Conservation (phyloP, 345 rosid genomes). For the Laguncularia racemosa region DNA sequence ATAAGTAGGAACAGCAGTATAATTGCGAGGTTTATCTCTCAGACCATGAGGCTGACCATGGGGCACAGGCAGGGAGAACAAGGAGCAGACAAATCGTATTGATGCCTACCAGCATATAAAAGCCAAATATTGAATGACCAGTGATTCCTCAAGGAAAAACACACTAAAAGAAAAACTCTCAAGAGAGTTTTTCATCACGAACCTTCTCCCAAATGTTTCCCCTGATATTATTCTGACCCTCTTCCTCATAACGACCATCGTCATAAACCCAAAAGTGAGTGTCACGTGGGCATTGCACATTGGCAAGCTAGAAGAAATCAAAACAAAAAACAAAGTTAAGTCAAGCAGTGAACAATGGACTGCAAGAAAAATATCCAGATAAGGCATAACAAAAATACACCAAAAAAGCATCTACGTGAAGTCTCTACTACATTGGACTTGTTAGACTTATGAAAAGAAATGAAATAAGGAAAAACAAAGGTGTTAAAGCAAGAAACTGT, state of each 20-base stretch:
- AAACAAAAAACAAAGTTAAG: constrained; percentile 5
- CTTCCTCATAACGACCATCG: constrained; percentile 83
- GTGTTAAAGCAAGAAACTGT: not conserved
- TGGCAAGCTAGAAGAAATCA: constrained; percentile 44
- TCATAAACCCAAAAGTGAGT: constrained; percentile 88
- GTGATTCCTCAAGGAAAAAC: too few relatives aligned
- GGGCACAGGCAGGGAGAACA: constrained; percentile 90
- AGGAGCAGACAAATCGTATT: constrained; percentile 67
- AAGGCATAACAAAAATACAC: not conserved
- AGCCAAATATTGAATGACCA: too few relatives aligned
- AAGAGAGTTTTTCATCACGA: constrained; percentile 8
- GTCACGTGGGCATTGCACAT: constrained; percentile 72
- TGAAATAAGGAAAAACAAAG: not conserved
- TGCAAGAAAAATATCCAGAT: not conserved
- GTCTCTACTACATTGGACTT: not conserved
- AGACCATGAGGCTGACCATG: constrained; percentile 59
- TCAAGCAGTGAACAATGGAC: not conserved
- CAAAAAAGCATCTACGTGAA: not conserved
- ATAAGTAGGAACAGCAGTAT: constrained; percentile 67
- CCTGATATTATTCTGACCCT: constrained; percentile 75
- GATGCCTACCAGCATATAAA: constrained; percentile 58
- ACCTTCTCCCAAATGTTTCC: constrained; percentile 92
- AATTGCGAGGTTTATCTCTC: constrained; percentile 71
- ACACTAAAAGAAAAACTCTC: not conserved
- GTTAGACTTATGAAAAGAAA: not conserved